phyloP scores from a whole-genome alignment of 768 basidiomycete genomes.

The Pholiota microspora region DNA sequence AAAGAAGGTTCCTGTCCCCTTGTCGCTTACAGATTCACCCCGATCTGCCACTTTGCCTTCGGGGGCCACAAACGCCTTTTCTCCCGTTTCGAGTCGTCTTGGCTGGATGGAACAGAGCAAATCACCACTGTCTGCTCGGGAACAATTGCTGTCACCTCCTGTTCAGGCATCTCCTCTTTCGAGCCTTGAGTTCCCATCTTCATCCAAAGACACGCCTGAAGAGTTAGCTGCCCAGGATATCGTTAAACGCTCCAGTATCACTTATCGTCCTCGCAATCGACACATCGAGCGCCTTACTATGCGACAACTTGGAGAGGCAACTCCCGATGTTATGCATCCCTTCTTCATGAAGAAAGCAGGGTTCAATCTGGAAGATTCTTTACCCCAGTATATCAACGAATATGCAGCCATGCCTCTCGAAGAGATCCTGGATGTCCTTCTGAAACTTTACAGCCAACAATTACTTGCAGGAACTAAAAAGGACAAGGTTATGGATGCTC shows the following conservation, averaged over 20 bases:
- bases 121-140: slow-evolving; percentile 18
- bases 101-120: slow-evolving; percentile 15
- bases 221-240: slow-evolving; percentile 11
- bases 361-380: slow-evolving; percentile 77
- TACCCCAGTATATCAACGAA: slow-evolving; percentile 88
- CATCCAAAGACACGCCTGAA: slow-evolving; percentile 13
- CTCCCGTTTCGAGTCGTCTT: slow-evolving; percentile 26
- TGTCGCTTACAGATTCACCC: slow-evolving; percentile 26
- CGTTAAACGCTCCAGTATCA: slow-evolving; percentile 30
- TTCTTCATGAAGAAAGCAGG: slow-evolving; percentile 86
- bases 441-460: slow-evolving; percentile 78
- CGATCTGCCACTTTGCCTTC: slow-evolving; percentile 32
- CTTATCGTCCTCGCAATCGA: slow-evolving; percentile 57
- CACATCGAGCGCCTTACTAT: slow-evolving; percentile 79
- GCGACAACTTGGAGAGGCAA: slow-evolving; percentile 86
- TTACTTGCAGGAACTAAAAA: slow-evolving; percentile 38
- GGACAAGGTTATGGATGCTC: slow-evolving; percentile 1
- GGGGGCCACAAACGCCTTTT: slow-evolving; percentile 15
- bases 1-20: slow-evolving; percentile 40
- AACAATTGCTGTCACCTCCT: slow-evolving; percentile 16
- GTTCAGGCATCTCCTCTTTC: not conserved
- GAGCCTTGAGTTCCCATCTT: not conserved
- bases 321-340: slow-evolving; percentile 84
- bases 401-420: slow-evolving; percentile 82
- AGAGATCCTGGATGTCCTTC: slow-evolving; percentile 77